Conservation (phyloP, 2,329 filamentous ascomycete species). For the Trichoderma lentiforme region DNA sequence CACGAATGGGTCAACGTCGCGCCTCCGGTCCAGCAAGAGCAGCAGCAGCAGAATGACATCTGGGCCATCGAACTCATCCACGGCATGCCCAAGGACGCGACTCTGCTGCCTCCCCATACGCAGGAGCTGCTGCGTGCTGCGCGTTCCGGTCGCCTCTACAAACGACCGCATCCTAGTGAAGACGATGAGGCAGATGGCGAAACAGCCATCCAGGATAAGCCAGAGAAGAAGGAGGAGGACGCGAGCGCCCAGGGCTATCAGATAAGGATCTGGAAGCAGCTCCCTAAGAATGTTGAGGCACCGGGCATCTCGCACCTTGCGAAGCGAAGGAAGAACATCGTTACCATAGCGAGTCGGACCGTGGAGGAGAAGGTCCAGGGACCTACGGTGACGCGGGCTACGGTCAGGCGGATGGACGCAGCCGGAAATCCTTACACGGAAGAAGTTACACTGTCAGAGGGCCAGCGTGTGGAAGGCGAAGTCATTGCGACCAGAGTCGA, state of each 20-base stretch:
- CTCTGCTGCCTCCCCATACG: conserved; percentile 72
- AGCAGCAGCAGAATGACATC: conserved; percentile 58
- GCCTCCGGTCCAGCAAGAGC: conserved; percentile 63
- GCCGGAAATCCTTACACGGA: conserved; percentile 80
- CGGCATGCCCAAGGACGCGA: conserved; percentile 81
- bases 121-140: conserved; percentile 80
- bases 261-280: conserved; percentile 59
- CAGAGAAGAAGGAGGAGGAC: conserved; percentile 63
- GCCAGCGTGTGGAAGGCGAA: conserved; percentile 77
- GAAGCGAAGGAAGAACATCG: conserved; percentile 58
- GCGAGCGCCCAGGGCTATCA: conserved; percentile 51
- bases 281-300: conserved; percentile 56
- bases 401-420: conserved; percentile 73
- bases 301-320: conserved; percentile 53
- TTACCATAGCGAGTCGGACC: conserved; percentile 55
- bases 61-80: conserved; percentile 74
- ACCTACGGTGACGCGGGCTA: conserved; percentile 70
- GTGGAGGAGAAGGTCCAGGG: conserved; percentile 43
- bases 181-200: conserved; percentile 57
- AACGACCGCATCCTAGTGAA: conserved; percentile 61
- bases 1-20: conserved; percentile 66
- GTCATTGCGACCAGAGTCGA: conserved; percentile 63
- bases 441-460: conserved; percentile 76
- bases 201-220: conserved; percentile 44
- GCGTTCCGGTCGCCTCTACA: conserved; percentile 72